Base-by-base conservation (phyloP, 495 filamentous ascomycete species). In the Penicillium cinerascens region DNA sequence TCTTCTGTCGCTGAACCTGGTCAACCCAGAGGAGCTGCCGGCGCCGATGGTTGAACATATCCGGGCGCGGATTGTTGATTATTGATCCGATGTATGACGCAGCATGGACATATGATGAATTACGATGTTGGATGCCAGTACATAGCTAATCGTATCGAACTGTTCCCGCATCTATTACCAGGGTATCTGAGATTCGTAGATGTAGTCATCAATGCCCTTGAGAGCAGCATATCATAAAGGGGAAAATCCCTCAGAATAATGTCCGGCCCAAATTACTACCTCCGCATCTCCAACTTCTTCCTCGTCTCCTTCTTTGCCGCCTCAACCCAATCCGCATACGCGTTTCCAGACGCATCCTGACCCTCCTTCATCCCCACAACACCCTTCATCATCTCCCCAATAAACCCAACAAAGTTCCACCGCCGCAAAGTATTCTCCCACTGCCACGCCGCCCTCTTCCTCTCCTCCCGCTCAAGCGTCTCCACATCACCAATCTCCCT, bases 391-490 rank as follows among this genome's bases (percentile, higher is more conserved):
- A 95, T 76, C 78, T 97, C 93, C 39, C 88, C 89, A 47, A 91
- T 86, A 66, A 99, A 96, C 0, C 91, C 95, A 16, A 99, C 86
- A 72, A 99, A 97, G 65, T 99, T 99, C 70, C 93, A 92, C 61
- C 88, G 71, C 51, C 93, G 71, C 65, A 99, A 74, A 23, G 91
- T 89, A 72, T 99, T 97, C 82, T 99, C 93, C 84, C 92, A 97
- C 61, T 81, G 80, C 95, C 93, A 99, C 26, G 81, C 88, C 46
- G 74, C 78, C 48, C 93, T 73, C 83, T 95, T 96, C 67, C 79
- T 72, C 78, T 92, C 85, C 81, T 97, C 91, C 49, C 85, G 75
- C 60, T 82, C 78, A 60, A 97, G 67, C 65, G 80, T 70, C 69
- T 96, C 92, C 45, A 60, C 54, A 70, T 99, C 93, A 16, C 92